Evolutionary conservation across 768 basidiomycete species (phyloP).

Genomic region (Xerocomus brunneocitrinus): DNA sequence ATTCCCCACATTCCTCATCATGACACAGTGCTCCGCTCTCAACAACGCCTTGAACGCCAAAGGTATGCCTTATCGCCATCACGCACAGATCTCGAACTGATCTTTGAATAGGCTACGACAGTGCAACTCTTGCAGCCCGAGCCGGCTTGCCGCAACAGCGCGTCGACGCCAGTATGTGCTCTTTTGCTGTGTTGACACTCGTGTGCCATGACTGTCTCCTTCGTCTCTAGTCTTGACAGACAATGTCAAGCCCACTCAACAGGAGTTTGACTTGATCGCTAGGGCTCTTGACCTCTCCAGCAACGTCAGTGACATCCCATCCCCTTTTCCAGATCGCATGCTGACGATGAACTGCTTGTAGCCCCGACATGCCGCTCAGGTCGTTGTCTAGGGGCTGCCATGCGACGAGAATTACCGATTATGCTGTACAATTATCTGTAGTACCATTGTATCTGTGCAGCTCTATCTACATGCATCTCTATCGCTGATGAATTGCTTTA

Average conservation of each 20-base stretch:
- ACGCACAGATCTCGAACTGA: neutral
- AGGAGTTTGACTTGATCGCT: slow-evolving; percentile 50
- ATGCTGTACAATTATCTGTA: slow-evolving; percentile 10
- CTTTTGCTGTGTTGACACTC: neutral
- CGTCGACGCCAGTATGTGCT: slow-evolving; percentile 49
- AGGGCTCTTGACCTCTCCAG: slow-evolving; percentile 37
- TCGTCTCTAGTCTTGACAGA: slow-evolving; percentile 46
- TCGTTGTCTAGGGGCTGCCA: neutral
- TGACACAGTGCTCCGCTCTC: slow-evolving; percentile 51
- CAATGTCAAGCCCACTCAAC: slow-evolving; percentile 35
- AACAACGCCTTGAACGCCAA: slow-evolving; percentile 44
- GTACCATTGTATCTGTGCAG: slow-evolving; percentile 6
- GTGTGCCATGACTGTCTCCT: neutral
- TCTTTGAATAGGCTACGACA: slow-evolving; percentile 2
- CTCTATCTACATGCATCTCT: no score
- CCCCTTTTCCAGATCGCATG: neutral
- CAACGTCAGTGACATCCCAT: slow-evolving; percentile 23
- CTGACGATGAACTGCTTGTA: neutral
- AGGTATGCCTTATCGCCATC: slow-evolving; percentile 33
- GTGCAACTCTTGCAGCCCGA: slow-evolving; percentile 40
- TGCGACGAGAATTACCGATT: neutral
- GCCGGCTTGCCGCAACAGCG: slow-evolving; percentile 42
- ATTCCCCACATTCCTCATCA: slow-evolving; percentile 42
- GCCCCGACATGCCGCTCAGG: neutral
- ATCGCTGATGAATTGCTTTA: no score